phyloP scores from a whole-genome alignment of 208 protist genomes.

The Acanthamoeba lenticulata region DNA sequence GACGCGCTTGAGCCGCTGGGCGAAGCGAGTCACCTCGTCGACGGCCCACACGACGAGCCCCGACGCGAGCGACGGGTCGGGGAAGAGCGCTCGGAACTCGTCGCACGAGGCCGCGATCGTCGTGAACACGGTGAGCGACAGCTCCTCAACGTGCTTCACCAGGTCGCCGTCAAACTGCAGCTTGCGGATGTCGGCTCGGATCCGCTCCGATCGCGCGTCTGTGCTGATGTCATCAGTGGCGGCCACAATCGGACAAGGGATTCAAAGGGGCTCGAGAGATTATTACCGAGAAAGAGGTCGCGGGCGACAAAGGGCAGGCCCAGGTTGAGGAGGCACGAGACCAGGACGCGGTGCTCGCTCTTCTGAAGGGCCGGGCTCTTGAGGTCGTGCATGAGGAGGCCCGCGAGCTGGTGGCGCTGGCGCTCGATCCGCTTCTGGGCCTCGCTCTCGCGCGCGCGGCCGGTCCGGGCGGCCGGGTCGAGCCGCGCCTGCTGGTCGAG shows the following conservation, averaged over 20 bases:
- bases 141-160: neutral
- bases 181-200: neutral
- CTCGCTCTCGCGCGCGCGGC: neutral
- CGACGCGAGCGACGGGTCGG: neutral
- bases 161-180: conserved; percentile 8
- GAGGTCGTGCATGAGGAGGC: conserved; percentile 7
- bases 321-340: neutral
- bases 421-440: neutral
- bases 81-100: neutral
- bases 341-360: neutral
- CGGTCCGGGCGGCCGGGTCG: neutral
- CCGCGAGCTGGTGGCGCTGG: neutral
- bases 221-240: neutral
- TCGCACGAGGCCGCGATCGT: neutral
- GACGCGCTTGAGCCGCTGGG: neutral
- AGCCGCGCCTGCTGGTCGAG: neutral
- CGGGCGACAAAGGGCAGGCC: neutral
- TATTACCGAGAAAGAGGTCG: neutral
- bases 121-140: neutral
- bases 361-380: neutral
- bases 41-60: neutral
- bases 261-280: neutral
- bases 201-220: neutral
- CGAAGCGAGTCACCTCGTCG: neutral
- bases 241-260: neutral